A percentile compares a stretch with the other conserved stretches of the same genome.
phyloP scores from a whole-genome alignment of 371 early-diverging fungal species.

The Syncephalastrum contaminatum region DNA sequence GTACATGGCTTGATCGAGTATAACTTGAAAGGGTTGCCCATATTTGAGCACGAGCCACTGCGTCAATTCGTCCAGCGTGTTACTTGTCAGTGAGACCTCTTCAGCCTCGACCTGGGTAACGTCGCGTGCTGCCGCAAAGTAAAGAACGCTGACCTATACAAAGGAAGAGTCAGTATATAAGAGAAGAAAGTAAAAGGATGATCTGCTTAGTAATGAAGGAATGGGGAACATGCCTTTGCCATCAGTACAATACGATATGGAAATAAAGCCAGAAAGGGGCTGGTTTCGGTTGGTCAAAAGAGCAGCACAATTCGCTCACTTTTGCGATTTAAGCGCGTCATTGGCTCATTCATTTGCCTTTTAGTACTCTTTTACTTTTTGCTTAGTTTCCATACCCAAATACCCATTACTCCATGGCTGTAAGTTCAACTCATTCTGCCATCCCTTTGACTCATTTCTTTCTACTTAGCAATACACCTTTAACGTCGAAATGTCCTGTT shows the following conservation, averaged over 20 bases:
- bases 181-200: background rate
- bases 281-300: slow-evolving; percentile 2
- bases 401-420: too few species aligned
- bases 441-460: background rate
- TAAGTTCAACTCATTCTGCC: background rate
- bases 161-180: background rate
- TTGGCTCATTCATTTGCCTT: background rate
- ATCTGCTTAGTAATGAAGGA: background rate
- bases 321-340: slow-evolving; percentile 2
- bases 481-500: slow-evolving; percentile 83
- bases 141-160: slow-evolving; percentile 38
- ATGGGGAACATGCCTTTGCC: too few species aligned
- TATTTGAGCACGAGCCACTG: slow-evolving; percentile 34
- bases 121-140: slow-evolving; percentile 65
- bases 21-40: slow-evolving; percentile 26
- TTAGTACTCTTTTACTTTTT: background rate
- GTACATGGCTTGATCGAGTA: slow-evolving; percentile 57
- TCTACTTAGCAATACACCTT: slow-evolving; percentile 59
- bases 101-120: slow-evolving; percentile 45
- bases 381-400: too few species aligned
- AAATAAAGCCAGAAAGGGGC: background rate
- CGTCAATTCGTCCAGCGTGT: slow-evolving; percentile 31
- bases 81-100: slow-evolving; percentile 29
- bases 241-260: too few species aligned
- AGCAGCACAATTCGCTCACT: slow-evolving; percentile 6